phyloP scores from a whole-genome alignment of 1,284 basidiomycete species.

The Sphagnurus paluster region DNA sequence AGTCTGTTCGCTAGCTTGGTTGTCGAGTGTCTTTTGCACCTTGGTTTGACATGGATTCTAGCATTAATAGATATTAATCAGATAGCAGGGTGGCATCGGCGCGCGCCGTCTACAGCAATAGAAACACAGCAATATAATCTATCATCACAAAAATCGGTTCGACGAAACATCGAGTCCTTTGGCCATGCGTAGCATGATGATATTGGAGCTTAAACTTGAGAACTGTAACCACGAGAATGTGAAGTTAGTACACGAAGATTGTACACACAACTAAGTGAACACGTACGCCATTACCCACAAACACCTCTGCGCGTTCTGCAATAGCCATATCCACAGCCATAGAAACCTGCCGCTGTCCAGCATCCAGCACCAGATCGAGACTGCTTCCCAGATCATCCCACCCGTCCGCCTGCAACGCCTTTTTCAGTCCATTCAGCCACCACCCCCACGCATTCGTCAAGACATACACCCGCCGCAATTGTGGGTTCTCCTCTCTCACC shows the following conservation, averaged over 20 bases:
- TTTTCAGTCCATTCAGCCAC: constrained; percentile 48
- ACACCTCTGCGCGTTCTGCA: constrained; percentile 65
- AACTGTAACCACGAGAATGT: constrained; percentile 37
- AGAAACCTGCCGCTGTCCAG: constrained; percentile 52
- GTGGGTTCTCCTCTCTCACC: constrained; percentile 36
- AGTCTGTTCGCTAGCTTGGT: too few relatives aligned
- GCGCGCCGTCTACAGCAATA: too few relatives aligned
- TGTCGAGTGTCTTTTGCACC: too few relatives aligned
- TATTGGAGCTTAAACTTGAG: constrained; percentile 58
- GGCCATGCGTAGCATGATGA: constrained; percentile 54
- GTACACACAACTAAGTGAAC: constrained; percentile 8
- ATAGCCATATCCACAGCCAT: constrained; percentile 74
- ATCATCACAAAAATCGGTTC: constrained; percentile 44
- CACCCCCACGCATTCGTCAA: constrained; percentile 59
- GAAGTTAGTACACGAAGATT: neutral
- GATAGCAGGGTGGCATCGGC: too few relatives aligned
- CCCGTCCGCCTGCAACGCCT: constrained; percentile 45
- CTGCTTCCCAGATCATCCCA: constrained; percentile 50
- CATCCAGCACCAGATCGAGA: constrained; percentile 40
- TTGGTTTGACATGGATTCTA: too few relatives aligned
- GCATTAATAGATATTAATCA: too few relatives aligned
- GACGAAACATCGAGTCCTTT: constrained; percentile 37
- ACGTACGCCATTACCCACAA: constrained; percentile 77
- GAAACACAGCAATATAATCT: neutral
- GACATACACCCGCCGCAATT: constrained; percentile 25